These are phyloP conservation scores for Piromyces sp. DNA, from an alignment of 192 early-diverging fungal species.

Conservation along the genomic window DNA sequence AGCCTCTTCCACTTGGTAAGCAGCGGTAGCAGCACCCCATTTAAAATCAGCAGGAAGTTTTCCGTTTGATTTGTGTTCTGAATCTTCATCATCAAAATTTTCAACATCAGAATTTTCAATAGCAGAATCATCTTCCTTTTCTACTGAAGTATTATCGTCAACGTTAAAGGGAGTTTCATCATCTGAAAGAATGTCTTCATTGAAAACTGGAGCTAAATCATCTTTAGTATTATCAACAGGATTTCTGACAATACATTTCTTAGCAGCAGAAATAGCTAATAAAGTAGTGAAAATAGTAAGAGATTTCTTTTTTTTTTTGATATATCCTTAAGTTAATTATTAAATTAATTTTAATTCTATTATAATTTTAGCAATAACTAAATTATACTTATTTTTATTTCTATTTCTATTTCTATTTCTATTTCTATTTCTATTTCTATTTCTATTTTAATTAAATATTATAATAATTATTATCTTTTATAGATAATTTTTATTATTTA, in stretches of 20 bases:
- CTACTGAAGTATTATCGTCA: not conserved
- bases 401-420: too few relatives aligned
- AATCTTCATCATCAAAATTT: too few relatives aligned
- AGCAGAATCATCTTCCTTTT: not conserved
- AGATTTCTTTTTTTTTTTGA: not conserved
- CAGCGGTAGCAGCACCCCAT: conserved; percentile 11
- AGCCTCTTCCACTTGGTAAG: conserved; percentile 24
- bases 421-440: too few relatives aligned
- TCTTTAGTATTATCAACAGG: not conserved
- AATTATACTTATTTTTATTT: too few relatives aligned
- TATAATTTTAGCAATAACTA: too few relatives aligned
- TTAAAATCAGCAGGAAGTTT: not conserved
- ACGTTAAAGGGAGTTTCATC: not conserved
- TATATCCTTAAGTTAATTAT: too few relatives aligned
- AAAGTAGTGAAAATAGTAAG: not conserved
- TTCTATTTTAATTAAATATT: too few relatives aligned
- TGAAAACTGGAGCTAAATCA: not conserved
- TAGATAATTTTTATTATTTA: too few relatives aligned
- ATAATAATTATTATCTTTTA: too few relatives aligned
- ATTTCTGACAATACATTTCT: not conserved
- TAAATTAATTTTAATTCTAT: too few relatives aligned
- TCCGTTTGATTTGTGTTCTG: too few relatives aligned
- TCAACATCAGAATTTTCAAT: not conserved
- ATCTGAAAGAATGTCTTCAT: not conserved
- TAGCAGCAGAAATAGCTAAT: not conserved